Conservation (phyloP, 495 filamentous ascomycete genomes). For the Penicillium goetzii region DNA sequence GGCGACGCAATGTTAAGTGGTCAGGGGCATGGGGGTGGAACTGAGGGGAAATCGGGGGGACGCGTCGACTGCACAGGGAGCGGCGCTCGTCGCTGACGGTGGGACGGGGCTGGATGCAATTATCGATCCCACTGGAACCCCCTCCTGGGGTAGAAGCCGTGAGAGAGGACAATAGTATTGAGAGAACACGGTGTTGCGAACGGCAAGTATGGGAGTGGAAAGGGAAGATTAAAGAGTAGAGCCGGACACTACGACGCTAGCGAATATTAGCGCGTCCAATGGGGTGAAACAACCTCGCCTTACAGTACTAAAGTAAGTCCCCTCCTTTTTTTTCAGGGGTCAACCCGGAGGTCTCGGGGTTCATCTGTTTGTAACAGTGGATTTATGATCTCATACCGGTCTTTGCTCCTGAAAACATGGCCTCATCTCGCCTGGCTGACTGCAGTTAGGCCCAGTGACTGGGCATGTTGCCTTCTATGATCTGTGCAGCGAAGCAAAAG, state of each 20-base stretch:
- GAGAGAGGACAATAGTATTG: conserved; percentile 7
- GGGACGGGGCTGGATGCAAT: conserved; percentile 10
- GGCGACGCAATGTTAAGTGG: conserved; percentile 14
- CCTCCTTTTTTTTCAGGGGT: conserved; percentile 14
- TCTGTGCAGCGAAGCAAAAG: background rate
- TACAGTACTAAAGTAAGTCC: conserved; percentile 5
- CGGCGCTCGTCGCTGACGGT: conserved; percentile 13
- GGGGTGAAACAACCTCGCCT: conserved; percentile 23
- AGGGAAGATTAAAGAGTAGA: conserved; percentile 26
- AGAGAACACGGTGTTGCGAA: conserved; percentile 29
- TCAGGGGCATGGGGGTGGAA: conserved; percentile 25
- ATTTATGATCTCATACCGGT: conserved; percentile 11
- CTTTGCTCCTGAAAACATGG: conserved; percentile 5
- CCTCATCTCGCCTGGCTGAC: conserved; percentile 9
- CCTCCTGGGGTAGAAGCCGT: conserved; percentile 19
- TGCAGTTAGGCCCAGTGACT: background rate
- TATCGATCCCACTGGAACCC: conserved; percentile 12
- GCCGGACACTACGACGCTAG: conserved; percentile 33
- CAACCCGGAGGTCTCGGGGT: background rate
- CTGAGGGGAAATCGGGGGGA: conserved; percentile 24
- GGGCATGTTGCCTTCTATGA: background rate
- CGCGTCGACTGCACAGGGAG: conserved; percentile 25
- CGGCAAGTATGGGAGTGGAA: conserved; percentile 16
- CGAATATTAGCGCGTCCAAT: conserved; percentile 31
- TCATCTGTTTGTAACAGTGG: conserved; percentile 18